Evolutionary conservation across 164 flowering plant genomes (phyloP).

Genomic region (Magnolia sinica): DNA sequence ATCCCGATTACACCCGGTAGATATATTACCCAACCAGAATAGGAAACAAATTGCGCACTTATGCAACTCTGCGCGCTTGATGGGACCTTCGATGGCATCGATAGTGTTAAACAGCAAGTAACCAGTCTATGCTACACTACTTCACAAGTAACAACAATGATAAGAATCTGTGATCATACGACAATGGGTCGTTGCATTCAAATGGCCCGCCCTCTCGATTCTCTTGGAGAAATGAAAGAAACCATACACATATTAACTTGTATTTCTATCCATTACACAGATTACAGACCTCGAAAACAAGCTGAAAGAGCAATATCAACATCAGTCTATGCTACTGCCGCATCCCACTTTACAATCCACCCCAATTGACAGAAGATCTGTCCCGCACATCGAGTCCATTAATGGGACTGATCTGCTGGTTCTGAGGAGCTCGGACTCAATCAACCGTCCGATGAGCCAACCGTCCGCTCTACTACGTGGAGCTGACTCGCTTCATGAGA

Average conservation of each 20-base stretch:
- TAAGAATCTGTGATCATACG: too few species aligned
- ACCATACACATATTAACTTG: neutral
- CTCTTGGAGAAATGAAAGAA: neutral
- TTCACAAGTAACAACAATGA: too few species aligned
- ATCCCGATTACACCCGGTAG: too few species aligned
- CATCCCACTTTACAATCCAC: conserved; percentile 17
- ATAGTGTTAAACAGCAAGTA: conserved; percentile 33
- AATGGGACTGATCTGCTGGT: conserved; percentile 43
- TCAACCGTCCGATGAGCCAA: conserved; percentile 36
- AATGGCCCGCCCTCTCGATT: neutral
- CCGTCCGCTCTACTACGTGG: conserved; percentile 38
- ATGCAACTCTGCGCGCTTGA: too few species aligned
- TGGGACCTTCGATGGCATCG: too few species aligned
- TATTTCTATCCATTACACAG: neutral
- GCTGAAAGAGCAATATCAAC: conserved; percentile 26
- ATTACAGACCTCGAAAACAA: conserved; percentile 14
- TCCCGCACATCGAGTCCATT: conserved; percentile 35
- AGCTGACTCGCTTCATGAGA: conserved; percentile 32
- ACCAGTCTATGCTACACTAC: conserved; percentile 21
- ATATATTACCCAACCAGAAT: too few species aligned
- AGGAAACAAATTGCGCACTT: too few species aligned
- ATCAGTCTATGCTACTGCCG: conserved; percentile 18
- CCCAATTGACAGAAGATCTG: conserved; percentile 38
- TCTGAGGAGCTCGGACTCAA: conserved; percentile 32
- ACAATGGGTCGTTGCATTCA: too few species aligned